phyloP scores from a whole-genome alignment of 2,329 filamentous ascomycete species.

The Rachicladosporium sp. region DNA sequence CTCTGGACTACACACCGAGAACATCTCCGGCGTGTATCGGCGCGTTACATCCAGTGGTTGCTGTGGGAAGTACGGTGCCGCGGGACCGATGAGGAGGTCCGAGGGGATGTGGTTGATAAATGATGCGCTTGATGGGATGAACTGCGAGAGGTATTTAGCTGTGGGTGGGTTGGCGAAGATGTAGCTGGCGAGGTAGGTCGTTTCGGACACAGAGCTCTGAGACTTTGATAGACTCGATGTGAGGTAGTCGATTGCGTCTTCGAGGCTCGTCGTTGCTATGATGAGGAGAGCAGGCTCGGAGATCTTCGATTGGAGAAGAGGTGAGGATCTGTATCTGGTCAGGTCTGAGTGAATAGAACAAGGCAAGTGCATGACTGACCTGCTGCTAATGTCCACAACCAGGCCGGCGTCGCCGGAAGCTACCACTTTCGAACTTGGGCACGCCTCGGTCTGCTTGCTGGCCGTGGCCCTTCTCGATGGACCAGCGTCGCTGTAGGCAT shows the following conservation, averaged over 20 bases:
- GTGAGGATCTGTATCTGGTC: constrained; percentile 10
- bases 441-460: constrained; percentile 1
- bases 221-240: constrained; percentile 18
- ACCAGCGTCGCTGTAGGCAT: not conserved
- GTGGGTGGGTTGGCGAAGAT: constrained; percentile 38
- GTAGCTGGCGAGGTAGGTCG: constrained; percentile 36
- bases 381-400: constrained; percentile 5
- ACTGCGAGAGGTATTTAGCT: constrained; percentile 49
- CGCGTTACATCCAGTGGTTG: constrained; percentile 15
- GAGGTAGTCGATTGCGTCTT: constrained; percentile 41
- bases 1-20: constrained; percentile 35
- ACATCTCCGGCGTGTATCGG: constrained; percentile 33
- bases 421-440: constrained; percentile 4
- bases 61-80: constrained; percentile 22
- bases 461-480: not conserved
- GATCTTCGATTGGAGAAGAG: constrained; percentile 24
- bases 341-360: constrained; percentile 15
- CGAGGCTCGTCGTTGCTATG: constrained; percentile 36
- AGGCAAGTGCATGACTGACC: constrained; percentile 13
- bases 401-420: constrained; percentile 6
- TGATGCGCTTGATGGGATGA: constrained; percentile 37
- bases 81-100: constrained; percentile 37
- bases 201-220: constrained; percentile 11
- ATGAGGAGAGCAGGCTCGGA: constrained; percentile 32
- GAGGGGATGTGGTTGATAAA: constrained; percentile 47